phyloP scores from a whole-genome alignment of 2,329 filamentous ascomycete genomes.

The Didymella sp. region DNA sequence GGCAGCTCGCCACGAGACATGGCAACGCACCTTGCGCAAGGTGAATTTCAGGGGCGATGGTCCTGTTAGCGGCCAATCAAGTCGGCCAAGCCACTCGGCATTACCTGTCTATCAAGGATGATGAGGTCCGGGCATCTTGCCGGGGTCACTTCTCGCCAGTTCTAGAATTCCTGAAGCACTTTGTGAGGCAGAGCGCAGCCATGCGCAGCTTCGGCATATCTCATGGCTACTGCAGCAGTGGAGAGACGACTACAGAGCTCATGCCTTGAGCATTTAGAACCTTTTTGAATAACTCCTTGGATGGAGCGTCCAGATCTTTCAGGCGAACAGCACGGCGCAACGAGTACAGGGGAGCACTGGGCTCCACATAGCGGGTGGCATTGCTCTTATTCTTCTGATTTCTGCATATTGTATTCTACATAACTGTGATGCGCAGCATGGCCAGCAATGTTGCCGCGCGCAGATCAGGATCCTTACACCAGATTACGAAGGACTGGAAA shows the following conservation, averaged over 20 bases:
- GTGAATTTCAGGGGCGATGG: neutral
- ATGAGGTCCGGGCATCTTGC: neutral
- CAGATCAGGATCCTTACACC: conserved; percentile 2
- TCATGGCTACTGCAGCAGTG: neutral
- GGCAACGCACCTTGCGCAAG: neutral
- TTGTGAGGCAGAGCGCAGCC: neutral
- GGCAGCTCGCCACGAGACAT: neutral
- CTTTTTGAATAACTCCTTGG: neutral
- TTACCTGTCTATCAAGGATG: neutral
- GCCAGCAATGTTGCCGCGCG: conserved; percentile 13
- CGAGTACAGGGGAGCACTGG: neutral
- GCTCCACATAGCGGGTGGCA: conserved; percentile 4
- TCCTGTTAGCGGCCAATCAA: neutral
- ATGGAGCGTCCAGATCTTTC: neutral
- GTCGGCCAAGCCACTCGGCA: neutral
- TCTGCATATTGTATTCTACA: conserved; percentile 38
- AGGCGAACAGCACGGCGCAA: conserved; percentile 8
- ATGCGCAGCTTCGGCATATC: neutral
- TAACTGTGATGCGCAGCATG: conserved; percentile 20
- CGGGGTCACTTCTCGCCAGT: neutral
- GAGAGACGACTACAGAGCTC: neutral
- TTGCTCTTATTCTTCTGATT: conserved; percentile 23
- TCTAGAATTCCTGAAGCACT: neutral
- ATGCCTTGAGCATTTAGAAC: neutral
- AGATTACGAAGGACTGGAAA: conserved; percentile 10